These are phyloP conservation scores for Miamiensis avidus DNA, from an alignment of 169 alveolate genomes.

Conservation along the genomic window DNA sequence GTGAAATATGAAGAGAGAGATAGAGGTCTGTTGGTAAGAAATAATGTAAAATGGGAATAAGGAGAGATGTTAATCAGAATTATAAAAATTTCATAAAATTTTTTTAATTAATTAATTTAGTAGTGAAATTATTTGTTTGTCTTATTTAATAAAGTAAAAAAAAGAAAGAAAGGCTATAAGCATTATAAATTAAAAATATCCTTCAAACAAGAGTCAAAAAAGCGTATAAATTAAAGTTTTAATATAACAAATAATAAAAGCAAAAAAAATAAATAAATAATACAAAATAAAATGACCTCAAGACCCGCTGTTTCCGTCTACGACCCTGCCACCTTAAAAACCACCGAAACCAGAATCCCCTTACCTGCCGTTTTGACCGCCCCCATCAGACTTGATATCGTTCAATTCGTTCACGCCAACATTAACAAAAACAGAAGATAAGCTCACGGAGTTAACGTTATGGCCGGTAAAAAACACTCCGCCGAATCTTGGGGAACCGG, in stretches of 20 bases:
- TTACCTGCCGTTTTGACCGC: constrained; percentile 95
- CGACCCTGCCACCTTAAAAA: constrained; percentile 69
- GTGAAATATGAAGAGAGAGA: no score
- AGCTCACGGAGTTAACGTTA: constrained; percentile 93
- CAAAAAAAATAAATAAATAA: no score
- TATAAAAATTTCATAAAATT: no score
- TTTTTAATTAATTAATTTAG: no score
- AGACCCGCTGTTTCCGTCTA: constrained; percentile 88
- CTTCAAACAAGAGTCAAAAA: background rate
- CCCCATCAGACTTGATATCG: constrained; percentile 98
- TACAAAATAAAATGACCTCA: constrained; percentile 85
- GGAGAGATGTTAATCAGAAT: no score
- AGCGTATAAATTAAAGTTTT: background rate
- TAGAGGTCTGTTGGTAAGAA: no score
- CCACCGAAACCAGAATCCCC: constrained; percentile 71
- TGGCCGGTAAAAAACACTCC: constrained; percentile 95
- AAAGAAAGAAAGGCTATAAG: no score
- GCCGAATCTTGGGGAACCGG: constrained; percentile 99
- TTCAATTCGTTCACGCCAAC: constrained; percentile 93
- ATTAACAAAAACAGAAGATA: constrained; percentile 96
- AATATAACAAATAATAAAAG: constrained; percentile 9
- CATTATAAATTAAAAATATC: no score
- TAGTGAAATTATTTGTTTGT: no score
- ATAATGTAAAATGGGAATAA: no score
- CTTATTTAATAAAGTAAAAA: no score